These are phyloP conservation scores for Stemphylium vesicarium DNA, from an alignment of 2,329 filamentous ascomycete species.

Conservation along the genomic window DNA sequence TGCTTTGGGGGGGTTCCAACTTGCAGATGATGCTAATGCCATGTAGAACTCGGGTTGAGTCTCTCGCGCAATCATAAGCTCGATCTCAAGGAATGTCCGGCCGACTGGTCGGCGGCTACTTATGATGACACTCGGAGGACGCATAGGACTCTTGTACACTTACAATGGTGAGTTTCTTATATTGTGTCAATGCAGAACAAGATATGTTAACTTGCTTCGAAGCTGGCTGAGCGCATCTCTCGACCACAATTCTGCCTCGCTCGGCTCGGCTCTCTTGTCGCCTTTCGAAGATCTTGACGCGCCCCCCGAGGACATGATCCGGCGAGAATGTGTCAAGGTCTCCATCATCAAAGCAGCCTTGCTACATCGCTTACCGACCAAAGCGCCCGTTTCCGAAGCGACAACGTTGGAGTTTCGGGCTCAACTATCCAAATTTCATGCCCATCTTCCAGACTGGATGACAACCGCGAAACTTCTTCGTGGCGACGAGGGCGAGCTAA, in stretches of 20 bases:
- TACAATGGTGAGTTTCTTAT: conserved; percentile 12
- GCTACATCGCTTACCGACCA: conserved; percentile 8
- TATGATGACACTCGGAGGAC: conserved; percentile 20
- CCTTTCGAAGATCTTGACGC: conserved; percentile 5
- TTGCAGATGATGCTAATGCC: background rate
- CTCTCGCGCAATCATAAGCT: conserved; percentile 17
- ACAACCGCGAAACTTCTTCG: conserved; percentile 6
- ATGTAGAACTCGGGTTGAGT: conserved; percentile 23
- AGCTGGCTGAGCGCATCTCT: conserved; percentile 28
- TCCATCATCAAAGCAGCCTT: conserved; percentile 28
- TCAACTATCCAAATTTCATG: conserved; percentile 17
- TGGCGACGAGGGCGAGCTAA: background rate
- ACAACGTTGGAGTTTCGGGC: conserved; percentile 15
- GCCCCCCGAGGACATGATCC: conserved; percentile 13
- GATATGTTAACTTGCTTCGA: background rate
- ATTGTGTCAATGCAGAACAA: background rate
- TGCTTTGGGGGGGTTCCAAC: too few species aligned
- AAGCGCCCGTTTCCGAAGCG: conserved; percentile 4
- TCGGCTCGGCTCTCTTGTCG: background rate
- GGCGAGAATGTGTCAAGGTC: conserved; percentile 23
- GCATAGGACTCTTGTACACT: conserved; percentile 21
- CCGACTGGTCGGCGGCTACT: background rate
- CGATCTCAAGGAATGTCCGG: background rate
- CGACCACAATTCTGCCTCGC: conserved; percentile 12
- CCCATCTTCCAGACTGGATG: conserved; percentile 23